Conservation (phyloP, 2,329 filamentous ascomycete species). For the Pseudogymnoascus sp. region DNA sequence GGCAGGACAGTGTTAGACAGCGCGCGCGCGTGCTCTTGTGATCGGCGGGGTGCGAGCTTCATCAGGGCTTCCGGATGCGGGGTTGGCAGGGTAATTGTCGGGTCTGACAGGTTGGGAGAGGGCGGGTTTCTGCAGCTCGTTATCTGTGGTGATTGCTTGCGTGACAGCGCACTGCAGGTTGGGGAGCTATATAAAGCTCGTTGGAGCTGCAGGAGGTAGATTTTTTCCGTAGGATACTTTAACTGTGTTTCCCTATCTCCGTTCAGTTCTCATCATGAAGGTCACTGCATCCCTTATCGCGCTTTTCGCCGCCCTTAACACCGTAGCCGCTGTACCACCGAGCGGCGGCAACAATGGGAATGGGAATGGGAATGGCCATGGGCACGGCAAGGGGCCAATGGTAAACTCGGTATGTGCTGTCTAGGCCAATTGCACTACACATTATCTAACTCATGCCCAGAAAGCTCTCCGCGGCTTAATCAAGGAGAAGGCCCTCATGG, state of each 20-base stretch:
- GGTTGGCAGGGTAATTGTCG: not conserved
- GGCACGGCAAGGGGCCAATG: not conserved
- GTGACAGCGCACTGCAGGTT: not conserved
- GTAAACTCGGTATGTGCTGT: slow-evolving; percentile 1
- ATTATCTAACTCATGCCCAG: not conserved
- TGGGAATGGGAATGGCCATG: not conserved
- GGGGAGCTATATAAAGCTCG: not conserved
- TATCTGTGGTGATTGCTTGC: not conserved
- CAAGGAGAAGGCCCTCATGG: slow-evolving; percentile 28
- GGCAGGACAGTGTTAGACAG: not conserved
- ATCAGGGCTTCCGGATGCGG: not conserved
- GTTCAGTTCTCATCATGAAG: slow-evolving; percentile 2
- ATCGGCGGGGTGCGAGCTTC: not conserved
- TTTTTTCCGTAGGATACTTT: not conserved
- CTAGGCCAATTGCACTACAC: not conserved
- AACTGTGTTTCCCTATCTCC: not conserved
- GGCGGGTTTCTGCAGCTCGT: not conserved
- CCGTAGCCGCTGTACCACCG: not conserved
- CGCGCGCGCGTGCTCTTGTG: not conserved
- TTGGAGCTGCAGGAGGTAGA: not conserved
- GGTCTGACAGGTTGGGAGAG: not conserved
- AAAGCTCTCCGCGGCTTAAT: not conserved
- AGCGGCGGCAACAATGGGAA: not conserved
- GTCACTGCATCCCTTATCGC: not conserved
- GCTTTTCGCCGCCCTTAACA: not conserved